These are phyloP conservation scores for Aurantiochytrium sp. DNA, from an alignment of 108 stramenopile genomes.

Conservation along the genomic window DNA sequence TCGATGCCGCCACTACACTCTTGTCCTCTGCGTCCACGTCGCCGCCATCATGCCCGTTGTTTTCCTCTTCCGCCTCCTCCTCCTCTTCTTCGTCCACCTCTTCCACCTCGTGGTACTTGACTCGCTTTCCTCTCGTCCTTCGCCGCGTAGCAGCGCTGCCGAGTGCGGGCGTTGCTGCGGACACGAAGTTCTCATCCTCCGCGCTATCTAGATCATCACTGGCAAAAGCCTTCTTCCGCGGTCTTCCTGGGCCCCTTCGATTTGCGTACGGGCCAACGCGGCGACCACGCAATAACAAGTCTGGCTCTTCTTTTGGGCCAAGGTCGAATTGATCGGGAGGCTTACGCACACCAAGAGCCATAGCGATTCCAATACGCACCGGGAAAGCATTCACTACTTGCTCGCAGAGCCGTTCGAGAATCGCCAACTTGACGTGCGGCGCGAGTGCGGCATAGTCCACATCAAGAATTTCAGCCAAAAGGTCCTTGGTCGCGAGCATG, in stretches of 20 bases:
- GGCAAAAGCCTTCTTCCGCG: background rate
- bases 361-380: background rate
- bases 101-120: background rate
- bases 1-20: too few species aligned
- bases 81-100: background rate
- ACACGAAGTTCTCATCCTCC: background rate
- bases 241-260: background rate
- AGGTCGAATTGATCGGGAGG: background rate
- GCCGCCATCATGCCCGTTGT: background rate
- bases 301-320: background rate
- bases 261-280: background rate
- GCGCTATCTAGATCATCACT: background rate
- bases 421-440: background rate
- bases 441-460: background rate
- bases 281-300: background rate
- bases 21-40: background rate
- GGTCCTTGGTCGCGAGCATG: background rate
- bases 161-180: background rate
- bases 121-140: background rate
- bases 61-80: background rate
- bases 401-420: background rate
- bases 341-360: background rate
- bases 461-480: background rate
- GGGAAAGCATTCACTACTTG: background rate
- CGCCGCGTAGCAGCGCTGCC: background rate